Evolutionary conservation across 371 early-diverging fungal genomes (phyloP).

Genomic region (Catenaria anguillulae): DNA sequence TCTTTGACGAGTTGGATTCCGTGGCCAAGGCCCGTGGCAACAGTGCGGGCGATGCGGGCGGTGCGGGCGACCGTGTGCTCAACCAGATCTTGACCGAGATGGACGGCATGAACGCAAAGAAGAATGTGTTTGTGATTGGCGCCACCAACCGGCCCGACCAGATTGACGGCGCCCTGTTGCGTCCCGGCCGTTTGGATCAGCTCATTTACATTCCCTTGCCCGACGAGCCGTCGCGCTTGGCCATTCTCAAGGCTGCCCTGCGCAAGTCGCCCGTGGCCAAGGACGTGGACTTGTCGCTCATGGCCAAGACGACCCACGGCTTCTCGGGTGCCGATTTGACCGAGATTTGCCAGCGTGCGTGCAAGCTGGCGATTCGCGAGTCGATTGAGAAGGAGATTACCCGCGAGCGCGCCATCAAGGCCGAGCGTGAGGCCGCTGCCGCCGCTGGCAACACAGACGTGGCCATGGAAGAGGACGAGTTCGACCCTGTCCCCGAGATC

Average conservation of each 20-base stretch:
- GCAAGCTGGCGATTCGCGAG: conserved; percentile 98
- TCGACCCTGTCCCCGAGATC: conserved; percentile 76
- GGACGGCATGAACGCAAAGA: conserved; percentile 99
- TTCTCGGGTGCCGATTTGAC: conserved; percentile 99
- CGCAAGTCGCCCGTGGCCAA: conserved; percentile 89
- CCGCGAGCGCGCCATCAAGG: conserved; percentile 51
- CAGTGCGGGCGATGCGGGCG: conserved; percentile 77
- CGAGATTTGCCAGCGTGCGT: conserved; percentile 99
- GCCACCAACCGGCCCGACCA: conserved; percentile 99
- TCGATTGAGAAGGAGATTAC: conserved; percentile 86
- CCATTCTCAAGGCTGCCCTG: conserved; percentile 85
- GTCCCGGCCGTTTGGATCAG: conserved; percentile 99
- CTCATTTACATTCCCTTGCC: conserved; percentile 98
- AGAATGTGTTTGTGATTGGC: conserved; percentile 98
- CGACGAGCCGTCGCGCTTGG: conserved; percentile 75
- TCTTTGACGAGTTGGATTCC: conserved; percentile 99
- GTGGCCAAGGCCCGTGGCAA: conserved; percentile 95
- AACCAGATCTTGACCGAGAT: conserved; percentile 99
- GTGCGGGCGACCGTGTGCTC: conserved; percentile 96
- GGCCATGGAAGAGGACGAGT: conserved; percentile 59
- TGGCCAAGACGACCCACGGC: conserved; percentile 87
- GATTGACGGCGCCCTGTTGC: conserved; percentile 85
- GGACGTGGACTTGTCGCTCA: conserved; percentile 70
- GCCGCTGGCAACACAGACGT: conserved; percentile 44
- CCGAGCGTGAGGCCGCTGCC: no score